Evolutionary conservation across 2,329 filamentous ascomycete genomes (phyloP), one percentile per base, ranked within the genome.

Genomic region (Ophiostoma montium): DNA sequence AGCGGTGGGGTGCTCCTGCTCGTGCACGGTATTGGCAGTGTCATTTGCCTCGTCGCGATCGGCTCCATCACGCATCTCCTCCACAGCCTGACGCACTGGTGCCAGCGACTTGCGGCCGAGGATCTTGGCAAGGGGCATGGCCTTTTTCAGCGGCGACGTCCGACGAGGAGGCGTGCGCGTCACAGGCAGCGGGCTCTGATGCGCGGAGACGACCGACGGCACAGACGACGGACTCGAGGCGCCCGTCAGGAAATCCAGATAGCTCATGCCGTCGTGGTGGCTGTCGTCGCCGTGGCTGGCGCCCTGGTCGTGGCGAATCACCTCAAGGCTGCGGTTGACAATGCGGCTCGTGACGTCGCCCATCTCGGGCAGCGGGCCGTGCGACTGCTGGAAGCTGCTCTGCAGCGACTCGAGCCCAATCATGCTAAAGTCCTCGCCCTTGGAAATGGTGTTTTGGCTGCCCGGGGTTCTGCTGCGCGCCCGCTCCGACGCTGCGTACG

Each of bases 331-430:
- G 33, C 68, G 69, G 56, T 72, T 76, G 48, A 78, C 75, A 44
- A 79, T 76, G 36, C 72, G 59, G 48, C 69, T 76, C 0, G 75
- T 78, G 31, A 70, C 70, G 16, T 78, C 74, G 4, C 74, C 76
- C 53, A 76, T 65, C 30, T 75, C 71, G 9, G 67, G 63, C 3
- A 65, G 59, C 1, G 59, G 56, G 0, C 72, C 74, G 2, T 70
- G 71, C 16, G 78, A 49, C 50, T 51, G 48, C 5, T 53, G 45
- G 33, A 58, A 48, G 8, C 42, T 44, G 50, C 53, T 53, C 16
- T 49, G 39, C 36, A 56, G 46, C 10, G 53, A 55, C 2, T 56
- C 53, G 33, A 56, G 49, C 19, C 55, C 55, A 16, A 58, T 58
- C 51, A 58, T 58, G 52, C 56, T 58, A 11, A 58, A 58, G 35